Evolutionary conservation across 305 asterid species (phyloP).

Genomic region (Solanum aculeatissimum): DNA sequence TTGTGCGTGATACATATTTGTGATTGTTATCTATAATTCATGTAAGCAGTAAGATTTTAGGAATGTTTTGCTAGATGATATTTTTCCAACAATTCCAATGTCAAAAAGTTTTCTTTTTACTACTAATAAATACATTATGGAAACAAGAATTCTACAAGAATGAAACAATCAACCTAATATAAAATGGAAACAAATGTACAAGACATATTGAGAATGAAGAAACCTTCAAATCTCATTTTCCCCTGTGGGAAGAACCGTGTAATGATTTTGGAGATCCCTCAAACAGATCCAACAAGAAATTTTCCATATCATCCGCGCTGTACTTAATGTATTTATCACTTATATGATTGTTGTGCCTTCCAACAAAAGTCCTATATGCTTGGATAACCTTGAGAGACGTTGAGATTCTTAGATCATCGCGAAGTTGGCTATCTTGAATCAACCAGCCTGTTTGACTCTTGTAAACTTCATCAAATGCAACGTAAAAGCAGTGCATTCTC

Average conservation of each 20-base stretch:
- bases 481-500: conserved; percentile 21
- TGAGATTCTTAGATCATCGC: conserved; percentile 72
- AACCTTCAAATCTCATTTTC: neutral
- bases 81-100: neutral
- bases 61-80: too few species aligned
- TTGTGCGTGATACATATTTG: too few species aligned
- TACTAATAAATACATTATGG: neutral
- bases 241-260: conserved; percentile 61
- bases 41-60: too few species aligned
- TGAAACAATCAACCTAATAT: neutral
- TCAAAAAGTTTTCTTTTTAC: neutral
- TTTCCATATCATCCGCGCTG: conserved; percentile 72
- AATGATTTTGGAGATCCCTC: conserved; percentile 77
- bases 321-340: conserved; percentile 83
- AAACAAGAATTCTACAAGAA: neutral
- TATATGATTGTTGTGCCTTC: conserved; percentile 48
- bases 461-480: conserved; percentile 85
- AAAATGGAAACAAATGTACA: neutral
- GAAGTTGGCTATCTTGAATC: conserved; percentile 52
- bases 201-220: neutral
- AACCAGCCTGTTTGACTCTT: conserved; percentile 83
- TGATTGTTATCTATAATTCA: too few species aligned
- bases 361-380: conserved; percentile 80
- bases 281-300: conserved; percentile 55
- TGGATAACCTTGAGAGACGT: conserved; percentile 77